phyloP scores from a whole-genome alignment of 2,329 filamentous ascomycete species.

The Ascochyta lentis region DNA sequence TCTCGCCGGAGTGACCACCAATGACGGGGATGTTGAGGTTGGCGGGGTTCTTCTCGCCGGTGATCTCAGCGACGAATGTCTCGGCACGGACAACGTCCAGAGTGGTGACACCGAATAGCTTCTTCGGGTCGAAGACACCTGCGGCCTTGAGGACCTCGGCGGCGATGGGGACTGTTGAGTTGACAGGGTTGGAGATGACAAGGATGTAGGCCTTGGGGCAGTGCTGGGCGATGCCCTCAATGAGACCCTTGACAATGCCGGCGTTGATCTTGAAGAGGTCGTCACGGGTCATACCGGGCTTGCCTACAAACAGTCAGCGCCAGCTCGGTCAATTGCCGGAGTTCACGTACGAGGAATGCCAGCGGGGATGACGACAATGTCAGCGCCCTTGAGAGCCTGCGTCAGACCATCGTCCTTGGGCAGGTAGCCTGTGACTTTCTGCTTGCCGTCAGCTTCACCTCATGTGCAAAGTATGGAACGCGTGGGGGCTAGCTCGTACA shows the following conservation, averaged over 20 bases:
- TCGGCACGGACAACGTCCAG: conserved; percentile 98
- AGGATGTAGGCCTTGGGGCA: conserved; percentile 93
- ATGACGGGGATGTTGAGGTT: conserved; percentile 89
- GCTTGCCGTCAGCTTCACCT: conserved; percentile 25
- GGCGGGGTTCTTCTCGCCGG: conserved; percentile 80
- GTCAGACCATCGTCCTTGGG: conserved; percentile 85
- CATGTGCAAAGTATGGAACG: conserved; percentile 6
- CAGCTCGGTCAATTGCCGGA: conserved; percentile 1
- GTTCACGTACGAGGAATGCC: conserved; percentile 85
- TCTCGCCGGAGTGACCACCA: conserved; percentile 96
- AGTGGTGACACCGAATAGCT: conserved; percentile 97
- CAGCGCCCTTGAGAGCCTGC: conserved; percentile 86
- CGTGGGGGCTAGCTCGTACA: conserved; percentile 56
- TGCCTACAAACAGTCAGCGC: conserved; percentile 67
- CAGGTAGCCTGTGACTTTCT: conserved; percentile 86
- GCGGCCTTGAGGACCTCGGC: conserved; percentile 95
- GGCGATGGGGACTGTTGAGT: conserved; percentile 97
- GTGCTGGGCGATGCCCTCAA: conserved; percentile 85
- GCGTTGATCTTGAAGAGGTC: conserved; percentile 99
- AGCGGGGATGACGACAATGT: conserved; percentile 96
- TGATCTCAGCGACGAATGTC: conserved; percentile 90
- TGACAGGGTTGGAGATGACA: conserved; percentile 99
- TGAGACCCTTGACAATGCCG: conserved; percentile 92
- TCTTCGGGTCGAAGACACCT: conserved; percentile 92
- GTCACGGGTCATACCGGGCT: conserved; percentile 99